Evolutionary conservation across 129 eudicot species (phyloP), one percentile per base, ranked within the genome.

Genomic region (Oenanthe sinensis): DNA sequence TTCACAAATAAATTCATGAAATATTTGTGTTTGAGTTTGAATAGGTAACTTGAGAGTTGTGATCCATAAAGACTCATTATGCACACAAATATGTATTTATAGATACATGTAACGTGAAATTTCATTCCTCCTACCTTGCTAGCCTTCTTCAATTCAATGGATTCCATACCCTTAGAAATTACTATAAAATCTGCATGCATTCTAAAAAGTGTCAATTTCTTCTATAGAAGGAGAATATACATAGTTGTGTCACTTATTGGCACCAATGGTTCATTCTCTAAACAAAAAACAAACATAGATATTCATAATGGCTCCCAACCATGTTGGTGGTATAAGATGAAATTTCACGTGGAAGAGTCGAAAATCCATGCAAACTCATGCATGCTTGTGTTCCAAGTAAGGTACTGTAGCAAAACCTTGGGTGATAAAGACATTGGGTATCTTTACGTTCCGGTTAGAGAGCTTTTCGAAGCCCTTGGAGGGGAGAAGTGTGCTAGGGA

Each of bases 341-440:
- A 26, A 17, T 74, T 74, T 46, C 1, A 74, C n/a, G 42, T 74
- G 19, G 43, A 74, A 14, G 42, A 46, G 58, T 46, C 58, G 60
- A 74, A 74, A 74, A 74, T 74, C 39, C 58, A 74, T 74, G 77
- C 49, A 46, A 74, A 74, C 11, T 46, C 77, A 74, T 74, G 77
- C 77, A 74, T 26, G 77, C 77, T 74, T 74, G 62, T 46, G 77
- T 46, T 74, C 77, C 77, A 74, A 74, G 77, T 74, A 46, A 74
- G 77, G 58, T 74, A n/a, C n/a, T n/a, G 77, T 19, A 74, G 58
- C 28, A 74, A 26, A 46, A 12, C 77, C 77, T 50, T 46, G 3
- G 77, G 77, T 45, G 60, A 74, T 47, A 74, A 74, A 28, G 77
- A 74, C 42, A 24, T 74, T 2, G 77, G 77, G 2, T 74, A n/a